Evolutionary conservation across 495 filamentous ascomycete species (phyloP).

Genomic region (Saxophila tyrrhenica): DNA sequence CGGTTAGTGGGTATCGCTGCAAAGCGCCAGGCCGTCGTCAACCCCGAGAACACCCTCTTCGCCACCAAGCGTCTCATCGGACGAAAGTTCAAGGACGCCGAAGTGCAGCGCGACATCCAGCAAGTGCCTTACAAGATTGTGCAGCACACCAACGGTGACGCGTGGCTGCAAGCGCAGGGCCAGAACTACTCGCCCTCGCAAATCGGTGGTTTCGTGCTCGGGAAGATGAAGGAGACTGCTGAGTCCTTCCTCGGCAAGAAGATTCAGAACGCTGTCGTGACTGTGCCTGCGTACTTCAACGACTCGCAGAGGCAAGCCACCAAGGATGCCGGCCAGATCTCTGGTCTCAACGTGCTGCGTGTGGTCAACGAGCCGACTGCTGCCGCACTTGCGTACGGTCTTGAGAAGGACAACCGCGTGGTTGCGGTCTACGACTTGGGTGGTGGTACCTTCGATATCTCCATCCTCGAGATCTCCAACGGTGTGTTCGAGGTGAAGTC

Average conservation of each 20-base stretch:
- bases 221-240: conserved; percentile 98
- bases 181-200: conserved; percentile 98
- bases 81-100: conserved; percentile 89
- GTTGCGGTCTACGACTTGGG: conserved; percentile 61
- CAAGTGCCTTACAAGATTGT: conserved; percentile 99
- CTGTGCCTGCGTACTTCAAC: conserved; percentile 98
- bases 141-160: conserved; percentile 94
- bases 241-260: conserved; percentile 94
- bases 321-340: conserved; percentile 95
- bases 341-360: conserved; percentile 93
- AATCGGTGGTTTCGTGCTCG: conserved; percentile 91
- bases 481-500: conserved; percentile 97
- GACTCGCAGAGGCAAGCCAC: conserved; percentile 98
- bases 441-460: conserved; percentile 99
- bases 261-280: conserved; percentile 93
- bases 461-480: conserved; percentile 88
- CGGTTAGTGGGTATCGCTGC: conserved; percentile 94
- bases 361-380: conserved; percentile 70
- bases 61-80: conserved; percentile 99
- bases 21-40: conserved; percentile 98
- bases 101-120: conserved; percentile 96
- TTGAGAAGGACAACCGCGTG: conserved; percentile 39
- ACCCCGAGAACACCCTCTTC: conserved; percentile 98
- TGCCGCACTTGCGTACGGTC: conserved; percentile 34
- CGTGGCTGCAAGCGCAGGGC: conserved; percentile 92